phyloP scores from a whole-genome alignment of 2,329 filamentous ascomycete genomes.

The Calonectria pseudoreteaudii region DNA sequence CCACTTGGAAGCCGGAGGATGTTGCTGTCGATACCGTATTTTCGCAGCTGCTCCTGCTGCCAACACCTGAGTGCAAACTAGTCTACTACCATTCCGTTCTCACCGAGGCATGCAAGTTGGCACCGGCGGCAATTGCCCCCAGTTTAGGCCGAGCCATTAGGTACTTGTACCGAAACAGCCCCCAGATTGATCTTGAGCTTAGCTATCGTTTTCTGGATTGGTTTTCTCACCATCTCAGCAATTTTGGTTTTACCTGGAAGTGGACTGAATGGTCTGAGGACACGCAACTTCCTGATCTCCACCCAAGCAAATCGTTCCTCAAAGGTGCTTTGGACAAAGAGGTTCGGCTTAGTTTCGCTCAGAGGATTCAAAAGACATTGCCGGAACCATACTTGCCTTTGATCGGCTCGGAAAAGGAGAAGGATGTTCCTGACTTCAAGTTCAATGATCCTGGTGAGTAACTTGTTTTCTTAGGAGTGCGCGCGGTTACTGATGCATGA shows the following conservation, averaged over 20 bases:
- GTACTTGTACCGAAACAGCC: constrained; percentile 85
- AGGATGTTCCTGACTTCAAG: constrained; percentile 96
- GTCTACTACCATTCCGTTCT: constrained; percentile 97
- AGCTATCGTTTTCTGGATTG: constrained; percentile 92
- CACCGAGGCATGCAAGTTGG: constrained; percentile 95
- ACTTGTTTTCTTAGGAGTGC: background rate
- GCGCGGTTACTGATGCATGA: background rate
- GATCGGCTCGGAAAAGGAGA: constrained; percentile 89
- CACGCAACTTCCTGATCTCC: constrained; percentile 78
- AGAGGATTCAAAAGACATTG: constrained; percentile 93
- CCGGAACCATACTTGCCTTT: constrained; percentile 85
- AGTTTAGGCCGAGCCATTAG: constrained; percentile 93
- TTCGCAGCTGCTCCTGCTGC: constrained; percentile 91
- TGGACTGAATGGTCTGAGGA: constrained; percentile 98
- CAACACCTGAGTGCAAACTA: constrained; percentile 88
- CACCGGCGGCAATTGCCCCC: constrained; percentile 94
- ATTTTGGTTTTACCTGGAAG: constrained; percentile 99
- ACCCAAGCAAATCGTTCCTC: constrained; percentile 95
- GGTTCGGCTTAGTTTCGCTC: constrained; percentile 94
- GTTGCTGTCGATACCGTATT: constrained; percentile 98
- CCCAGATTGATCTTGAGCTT: constrained; percentile 88
- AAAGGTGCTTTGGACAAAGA: constrained; percentile 93
- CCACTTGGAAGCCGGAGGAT: constrained; percentile 98
- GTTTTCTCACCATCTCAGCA: constrained; percentile 98
- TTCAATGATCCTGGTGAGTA: constrained; percentile 79